Evolutionary conservation across 2,329 filamentous ascomycete genomes (phyloP), one percentile per base, ranked within the genome.

Genomic region (Diplocarpon mali): DNA sequence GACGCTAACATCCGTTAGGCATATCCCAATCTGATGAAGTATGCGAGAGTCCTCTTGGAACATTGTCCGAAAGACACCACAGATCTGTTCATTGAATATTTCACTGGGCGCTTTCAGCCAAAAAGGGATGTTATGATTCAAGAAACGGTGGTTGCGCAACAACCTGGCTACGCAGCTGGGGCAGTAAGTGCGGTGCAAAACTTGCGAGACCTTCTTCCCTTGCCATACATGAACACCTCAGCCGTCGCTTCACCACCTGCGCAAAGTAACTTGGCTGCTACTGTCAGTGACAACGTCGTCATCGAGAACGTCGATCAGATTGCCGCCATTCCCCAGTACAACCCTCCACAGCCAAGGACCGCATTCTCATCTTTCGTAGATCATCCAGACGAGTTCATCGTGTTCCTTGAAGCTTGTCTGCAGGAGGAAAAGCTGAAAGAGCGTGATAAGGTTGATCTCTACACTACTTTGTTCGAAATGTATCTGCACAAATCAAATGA

Each of bases 311-410:
- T 69, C 40, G 57, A 64, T 27, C 38, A 53, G 34, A 32, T 32
- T 24, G 27, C 50, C 35, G 59, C 67, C 0, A 57, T 65, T 3
- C 67, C 69, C 3, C 72, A 76, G 52, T 98, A 98, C 64, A 78
- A 76, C 5, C 72, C 84, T 2, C 90, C 92, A 0, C 83, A 83
- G 46, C 90, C 92, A 5, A 73, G 90, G 49, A 88, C 83, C 1
- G 90, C 92, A 0, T 98, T 98, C 58, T 95, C 92, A 1, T 90
- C 86, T 0, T 98, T 98, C 58, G 89, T 98, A 48, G 90, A 95
- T 57, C 89, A 95, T 60, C 76, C 92, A 0, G 78, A 89, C 46
- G 81, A 95, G 58, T 96, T 98, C 56, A 90, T 96, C 50, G 69
- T 79, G 13, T 98, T 98, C 60, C 71, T 98, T 0, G 90, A 98